A percentile compares a stretch with the other conserved stretches of the same genome.
Evolutionary conservation across 495 filamentous ascomycete genomes (phyloP).

Genomic region (Aspergillus taichungensis): DNA sequence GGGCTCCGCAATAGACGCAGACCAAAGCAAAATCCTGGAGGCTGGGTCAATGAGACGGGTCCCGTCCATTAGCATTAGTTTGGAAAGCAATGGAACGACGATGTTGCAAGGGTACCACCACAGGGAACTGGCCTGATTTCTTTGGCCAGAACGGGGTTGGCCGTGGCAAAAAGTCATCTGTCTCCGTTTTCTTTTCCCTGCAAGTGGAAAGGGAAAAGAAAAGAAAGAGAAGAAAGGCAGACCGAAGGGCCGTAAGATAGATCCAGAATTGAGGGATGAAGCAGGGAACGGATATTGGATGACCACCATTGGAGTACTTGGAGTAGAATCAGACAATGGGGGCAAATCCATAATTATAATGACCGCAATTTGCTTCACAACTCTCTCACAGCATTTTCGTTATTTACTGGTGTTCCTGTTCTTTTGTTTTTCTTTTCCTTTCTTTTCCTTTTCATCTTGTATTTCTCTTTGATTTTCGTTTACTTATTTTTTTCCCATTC

Average conservation of each 20-base stretch:
- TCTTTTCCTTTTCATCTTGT: background rate
- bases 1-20: slow-evolving; percentile 19
- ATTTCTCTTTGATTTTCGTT: too few species aligned
- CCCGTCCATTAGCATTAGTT: background rate
- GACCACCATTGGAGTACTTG: too few species aligned
- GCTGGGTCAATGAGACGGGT: slow-evolving; percentile 12
- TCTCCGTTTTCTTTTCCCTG: too few species aligned
- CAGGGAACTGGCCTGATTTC: background rate
- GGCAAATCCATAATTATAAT: background rate
- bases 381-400: too few species aligned
- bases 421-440: background rate
- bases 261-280: background rate
- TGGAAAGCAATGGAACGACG: slow-evolving; percentile 10
- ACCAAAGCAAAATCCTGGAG: slow-evolving; percentile 17
- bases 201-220: background rate
- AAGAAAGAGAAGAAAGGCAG: slow-evolving; percentile 1
- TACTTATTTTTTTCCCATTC: too few species aligned
- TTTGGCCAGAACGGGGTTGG: background rate
- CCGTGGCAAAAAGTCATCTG: too few species aligned
- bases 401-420: too few species aligned
- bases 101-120: slow-evolving; percentile 9
- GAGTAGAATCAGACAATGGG: too few species aligned
- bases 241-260: background rate
- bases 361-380: background rate
- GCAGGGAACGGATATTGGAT: too few species aligned